Evolutionary conservation across 2,329 filamentous ascomycete species (phyloP).

Genomic region (Hymenoscyphus salicellus): DNA sequence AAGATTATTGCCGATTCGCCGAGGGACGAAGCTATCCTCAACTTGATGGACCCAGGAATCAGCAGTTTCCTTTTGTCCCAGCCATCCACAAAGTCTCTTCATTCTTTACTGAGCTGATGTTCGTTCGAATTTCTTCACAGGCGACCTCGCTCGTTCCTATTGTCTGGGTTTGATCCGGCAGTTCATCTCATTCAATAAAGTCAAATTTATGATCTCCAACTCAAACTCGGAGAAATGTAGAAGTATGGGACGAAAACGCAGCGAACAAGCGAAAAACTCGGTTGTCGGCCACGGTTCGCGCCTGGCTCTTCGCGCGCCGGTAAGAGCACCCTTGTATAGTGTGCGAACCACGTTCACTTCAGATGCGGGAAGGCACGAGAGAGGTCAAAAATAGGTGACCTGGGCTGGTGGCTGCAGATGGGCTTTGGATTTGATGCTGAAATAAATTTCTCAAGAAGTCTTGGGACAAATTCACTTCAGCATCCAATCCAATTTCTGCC

Average conservation of each 20-base stretch:
- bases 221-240: background rate
- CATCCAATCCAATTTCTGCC: background rate
- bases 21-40: background rate
- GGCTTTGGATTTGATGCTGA: background rate
- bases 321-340: background rate
- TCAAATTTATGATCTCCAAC: background rate
- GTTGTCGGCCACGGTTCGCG: background rate
- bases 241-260: background rate
- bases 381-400: background rate
- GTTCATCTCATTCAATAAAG: background rate
- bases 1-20: background rate
- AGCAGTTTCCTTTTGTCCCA: background rate
- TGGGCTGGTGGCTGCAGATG: background rate
- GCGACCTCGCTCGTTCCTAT: background rate
- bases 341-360: background rate
- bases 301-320: background rate
- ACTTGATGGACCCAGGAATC: background rate
- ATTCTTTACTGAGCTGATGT: too few species aligned
- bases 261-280: background rate
- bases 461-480: background rate
- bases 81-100: too few species aligned
- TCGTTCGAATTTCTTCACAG: background rate
- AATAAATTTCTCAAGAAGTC: background rate
- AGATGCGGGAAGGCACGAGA: background rate
- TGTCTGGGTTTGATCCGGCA: background rate